These are phyloP conservation scores for Hygrocybe coccinea DNA, from an alignment of 768 basidiomycete species.

Conservation along the genomic window DNA sequence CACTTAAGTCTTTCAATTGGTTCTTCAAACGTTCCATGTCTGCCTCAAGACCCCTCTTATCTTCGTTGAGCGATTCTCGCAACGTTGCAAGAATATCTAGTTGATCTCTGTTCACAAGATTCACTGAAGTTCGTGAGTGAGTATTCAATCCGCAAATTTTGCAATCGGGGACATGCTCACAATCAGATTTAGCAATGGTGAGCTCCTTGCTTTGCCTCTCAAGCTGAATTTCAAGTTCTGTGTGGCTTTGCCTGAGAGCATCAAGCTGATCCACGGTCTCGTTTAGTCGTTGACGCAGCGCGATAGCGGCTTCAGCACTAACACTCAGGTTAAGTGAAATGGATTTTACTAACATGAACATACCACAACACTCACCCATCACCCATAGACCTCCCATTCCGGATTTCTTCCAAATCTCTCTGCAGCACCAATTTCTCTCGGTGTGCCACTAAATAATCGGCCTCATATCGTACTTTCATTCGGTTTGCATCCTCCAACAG, in stretches of 20 bases:
- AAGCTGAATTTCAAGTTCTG: constrained; percentile 66
- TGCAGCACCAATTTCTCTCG: constrained; percentile 77
- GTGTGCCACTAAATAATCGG: constrained; percentile 80
- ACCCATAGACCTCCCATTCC: constrained; percentile 76
- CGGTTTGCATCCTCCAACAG: constrained; percentile 86
- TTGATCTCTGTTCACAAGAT: constrained; percentile 89
- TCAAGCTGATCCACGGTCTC: constrained; percentile 85
- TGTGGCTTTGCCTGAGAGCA: constrained; percentile 56
- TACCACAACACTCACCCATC: constrained; percentile 57
- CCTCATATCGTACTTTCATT: constrained; percentile 85
- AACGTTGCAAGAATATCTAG: constrained; percentile 81
- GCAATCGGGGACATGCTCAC: constrained; percentile 42
- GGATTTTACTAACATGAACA: constrained; percentile 3
- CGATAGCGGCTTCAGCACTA: constrained; percentile 83
- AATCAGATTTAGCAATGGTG: constrained; percentile 78
- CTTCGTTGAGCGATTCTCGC: constrained; percentile 84
- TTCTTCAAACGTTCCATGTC: constrained; percentile 62
- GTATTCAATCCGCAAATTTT: not conserved
- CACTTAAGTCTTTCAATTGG: constrained; percentile 64
- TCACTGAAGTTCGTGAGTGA: constrained; percentile 47
- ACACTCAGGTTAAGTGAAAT: constrained; percentile 5
- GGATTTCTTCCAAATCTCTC: constrained; percentile 81
- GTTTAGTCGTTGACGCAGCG: constrained; percentile 79
- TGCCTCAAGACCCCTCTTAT: constrained; percentile 69
- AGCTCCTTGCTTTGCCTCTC: constrained; percentile 63